Percentiles rank a stretch among this genome's conserved stretches.
Conservation (phyloP, 2,329 filamentous ascomycete genomes). For the Botryosphaeria dothidea region DNA sequence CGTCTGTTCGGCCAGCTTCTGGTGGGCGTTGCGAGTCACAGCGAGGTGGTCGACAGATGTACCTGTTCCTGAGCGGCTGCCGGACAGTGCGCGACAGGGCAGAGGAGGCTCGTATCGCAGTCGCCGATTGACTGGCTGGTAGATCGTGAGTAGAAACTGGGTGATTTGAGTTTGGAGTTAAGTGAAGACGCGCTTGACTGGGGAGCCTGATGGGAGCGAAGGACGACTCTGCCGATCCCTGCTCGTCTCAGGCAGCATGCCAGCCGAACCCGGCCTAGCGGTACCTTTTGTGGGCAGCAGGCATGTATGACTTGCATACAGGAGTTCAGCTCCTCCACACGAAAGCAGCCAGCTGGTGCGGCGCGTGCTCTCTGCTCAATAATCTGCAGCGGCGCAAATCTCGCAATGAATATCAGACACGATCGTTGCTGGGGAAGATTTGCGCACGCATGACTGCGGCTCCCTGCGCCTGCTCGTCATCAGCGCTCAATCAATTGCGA, state of each 20-base stretch:
- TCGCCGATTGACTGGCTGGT: background rate
- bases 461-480: slow-evolving; percentile 10
- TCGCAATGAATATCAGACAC: slow-evolving; percentile 17
- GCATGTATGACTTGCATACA: slow-evolving; percentile 15
- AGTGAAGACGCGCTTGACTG: background rate
- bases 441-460: slow-evolving; percentile 2
- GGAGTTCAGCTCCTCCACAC: slow-evolving; percentile 10
- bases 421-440: slow-evolving; percentile 13
- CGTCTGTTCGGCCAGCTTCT: background rate
- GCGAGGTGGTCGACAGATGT: background rate
- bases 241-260: background rate
- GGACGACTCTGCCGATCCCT: slow-evolving; percentile 1
- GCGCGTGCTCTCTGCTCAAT: background rate
- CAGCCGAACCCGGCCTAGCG: slow-evolving; percentile 9
- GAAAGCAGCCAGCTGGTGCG: background rate
- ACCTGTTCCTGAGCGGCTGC: background rate
- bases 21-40: background rate
- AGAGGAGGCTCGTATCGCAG: background rate
- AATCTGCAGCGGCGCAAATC: slow-evolving; percentile 16
- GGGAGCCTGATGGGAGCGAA: background rate
- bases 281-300: background rate
- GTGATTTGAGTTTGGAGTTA: slow-evolving; percentile 12
- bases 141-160: background rate
- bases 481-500: slow-evolving; percentile 6
- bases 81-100: background rate